phyloP scores from a whole-genome alignment of 179 eudicot species.

The Heliamphora pulchella region DNA sequence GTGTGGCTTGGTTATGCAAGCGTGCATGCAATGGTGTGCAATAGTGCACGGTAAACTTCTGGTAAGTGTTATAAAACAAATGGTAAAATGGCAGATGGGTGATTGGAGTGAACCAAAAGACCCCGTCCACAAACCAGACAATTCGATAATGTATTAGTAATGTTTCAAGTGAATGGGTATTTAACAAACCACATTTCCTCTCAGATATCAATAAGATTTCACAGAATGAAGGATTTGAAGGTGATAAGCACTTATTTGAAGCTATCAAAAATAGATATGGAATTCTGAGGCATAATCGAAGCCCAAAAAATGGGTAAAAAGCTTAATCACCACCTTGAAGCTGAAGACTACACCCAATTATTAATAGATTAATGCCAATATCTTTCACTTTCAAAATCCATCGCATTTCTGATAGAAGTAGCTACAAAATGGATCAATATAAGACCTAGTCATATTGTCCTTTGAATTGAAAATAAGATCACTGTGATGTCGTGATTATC shows the following conservation, averaged over 20 bases:
- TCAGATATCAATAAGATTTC: background rate
- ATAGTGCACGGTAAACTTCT: background rate
- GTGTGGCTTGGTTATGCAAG: background rate
- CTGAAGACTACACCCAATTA: background rate
- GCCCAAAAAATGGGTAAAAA: background rate
- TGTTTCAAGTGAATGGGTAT: background rate
- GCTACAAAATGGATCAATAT: too few relatives aligned
- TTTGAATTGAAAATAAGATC: too few relatives aligned
- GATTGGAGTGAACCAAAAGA: background rate
- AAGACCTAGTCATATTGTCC: too few relatives aligned
- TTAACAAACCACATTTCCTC: background rate
- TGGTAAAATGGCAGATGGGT: background rate
- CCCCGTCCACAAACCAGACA: too few relatives aligned
- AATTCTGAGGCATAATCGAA: background rate
- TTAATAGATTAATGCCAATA: background rate
- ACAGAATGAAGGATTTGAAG: background rate
- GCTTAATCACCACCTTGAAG: background rate
- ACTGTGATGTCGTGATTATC: background rate
- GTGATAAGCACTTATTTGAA: background rate
- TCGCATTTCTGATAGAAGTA: too few relatives aligned
- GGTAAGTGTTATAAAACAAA: background rate
- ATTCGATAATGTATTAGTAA: background rate
- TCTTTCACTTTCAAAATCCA: too few relatives aligned
- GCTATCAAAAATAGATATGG: background rate
- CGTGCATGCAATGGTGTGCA: background rate